These are phyloP conservation scores for Oryza officinalis DNA, from an alignment of 176 grass and related monocot species.

Conservation along the genomic window DNA sequence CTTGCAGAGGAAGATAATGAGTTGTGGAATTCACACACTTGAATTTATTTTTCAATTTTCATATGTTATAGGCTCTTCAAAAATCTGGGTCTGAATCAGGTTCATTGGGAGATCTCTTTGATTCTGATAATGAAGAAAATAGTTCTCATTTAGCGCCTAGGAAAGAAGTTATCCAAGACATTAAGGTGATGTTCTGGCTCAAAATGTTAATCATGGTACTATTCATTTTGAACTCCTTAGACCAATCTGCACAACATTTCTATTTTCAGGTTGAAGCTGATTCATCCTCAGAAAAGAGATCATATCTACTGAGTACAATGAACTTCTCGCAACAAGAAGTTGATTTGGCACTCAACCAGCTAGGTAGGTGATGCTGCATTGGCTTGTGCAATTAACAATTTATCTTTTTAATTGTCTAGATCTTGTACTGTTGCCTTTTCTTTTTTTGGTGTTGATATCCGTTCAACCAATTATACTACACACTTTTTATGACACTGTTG, in stretches of 20 bases:
- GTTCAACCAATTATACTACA: background rate
- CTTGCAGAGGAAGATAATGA: slow-evolving; percentile 8
- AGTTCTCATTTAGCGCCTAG: slow-evolving; percentile 24
- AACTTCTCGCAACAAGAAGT: slow-evolving; percentile 77
- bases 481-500: background rate
- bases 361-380: slow-evolving; percentile 55
- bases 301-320: slow-evolving; percentile 71
- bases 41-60: slow-evolving; percentile 40
- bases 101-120: slow-evolving; percentile 71
- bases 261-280: slow-evolving; percentile 48
- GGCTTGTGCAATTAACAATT: slow-evolving; percentile 12
- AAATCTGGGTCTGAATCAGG: slow-evolving; percentile 50
- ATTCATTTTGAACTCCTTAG: slow-evolving; percentile 8
- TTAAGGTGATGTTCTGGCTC: slow-evolving; percentile 44
- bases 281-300: slow-evolving; percentile 56
- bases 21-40: slow-evolving; percentile 12
- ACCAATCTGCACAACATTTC: slow-evolving; percentile 6
- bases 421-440: background rate
- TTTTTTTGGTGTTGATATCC: background rate
- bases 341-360: slow-evolving; percentile 64
- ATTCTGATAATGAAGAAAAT: slow-evolving; percentile 68
- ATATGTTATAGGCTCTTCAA: slow-evolving; percentile 52
- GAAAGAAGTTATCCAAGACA: slow-evolving; percentile 42
- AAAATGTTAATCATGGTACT: slow-evolving; percentile 26
- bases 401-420: background rate